These are phyloP conservation scores for Penicillium sclerotigenum DNA, from an alignment of 2,329 filamentous ascomycete species.

Conservation along the genomic window DNA sequence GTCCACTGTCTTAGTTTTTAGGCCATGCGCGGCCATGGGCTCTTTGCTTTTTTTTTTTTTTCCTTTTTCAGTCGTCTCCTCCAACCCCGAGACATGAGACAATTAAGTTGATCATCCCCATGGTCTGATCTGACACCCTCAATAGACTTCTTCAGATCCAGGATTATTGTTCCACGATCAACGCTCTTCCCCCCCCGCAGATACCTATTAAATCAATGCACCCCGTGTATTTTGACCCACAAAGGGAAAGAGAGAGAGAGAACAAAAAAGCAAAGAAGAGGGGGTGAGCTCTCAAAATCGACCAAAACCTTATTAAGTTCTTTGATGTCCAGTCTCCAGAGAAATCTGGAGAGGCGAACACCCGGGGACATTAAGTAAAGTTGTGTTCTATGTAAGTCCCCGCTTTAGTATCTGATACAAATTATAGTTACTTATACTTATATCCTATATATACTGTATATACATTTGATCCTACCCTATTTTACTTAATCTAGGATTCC, in stretches of 20 bases:
- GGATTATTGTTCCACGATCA: background rate
- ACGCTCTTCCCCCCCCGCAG: background rate
- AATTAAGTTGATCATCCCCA: background rate
- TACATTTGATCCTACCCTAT: no score
- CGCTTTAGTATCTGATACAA: background rate
- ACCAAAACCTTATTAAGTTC: background rate
- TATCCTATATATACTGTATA: background rate
- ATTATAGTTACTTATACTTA: background rate
- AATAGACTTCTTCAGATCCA: background rate
- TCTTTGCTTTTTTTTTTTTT: background rate
- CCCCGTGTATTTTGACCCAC: background rate
- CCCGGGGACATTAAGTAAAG: background rate
- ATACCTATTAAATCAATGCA: background rate
- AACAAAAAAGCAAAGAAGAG: background rate
- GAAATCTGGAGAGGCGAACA: constrained; percentile 1
- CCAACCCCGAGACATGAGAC: background rate
- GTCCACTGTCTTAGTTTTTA: background rate
- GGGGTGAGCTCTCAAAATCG: background rate
- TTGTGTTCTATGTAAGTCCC: background rate
- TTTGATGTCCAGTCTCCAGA: background rate
- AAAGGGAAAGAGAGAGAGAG: background rate
- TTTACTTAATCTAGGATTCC: no score
- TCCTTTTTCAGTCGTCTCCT: background rate
- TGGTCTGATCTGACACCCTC: background rate
- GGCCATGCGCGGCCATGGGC: no score